These are phyloP conservation scores for Ceratonia siliqua DNA, from an alignment of 306 rosid genomes.

Conservation along the genomic window DNA sequence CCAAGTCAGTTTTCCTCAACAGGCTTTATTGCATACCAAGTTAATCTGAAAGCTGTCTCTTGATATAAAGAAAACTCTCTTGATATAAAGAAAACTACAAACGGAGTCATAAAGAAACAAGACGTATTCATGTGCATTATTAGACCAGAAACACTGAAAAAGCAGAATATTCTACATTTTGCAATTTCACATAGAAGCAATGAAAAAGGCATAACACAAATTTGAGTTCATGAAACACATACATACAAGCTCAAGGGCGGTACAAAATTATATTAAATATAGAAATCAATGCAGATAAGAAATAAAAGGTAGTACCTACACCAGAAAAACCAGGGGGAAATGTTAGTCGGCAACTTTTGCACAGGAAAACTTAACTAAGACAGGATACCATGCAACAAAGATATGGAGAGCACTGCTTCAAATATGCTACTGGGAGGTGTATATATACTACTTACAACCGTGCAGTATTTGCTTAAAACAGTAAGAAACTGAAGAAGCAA, in stretches of 20 bases:
- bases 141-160: slow-evolving; percentile 22
- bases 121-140: not conserved
- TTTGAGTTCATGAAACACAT: slow-evolving; percentile 28
- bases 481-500: slow-evolving; percentile 32
- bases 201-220: slow-evolving; percentile 23
- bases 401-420: slow-evolving; percentile 34
- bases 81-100: slow-evolving; percentile 26
- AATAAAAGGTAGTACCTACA: not conserved
- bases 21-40: not conserved
- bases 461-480: slow-evolving; percentile 14
- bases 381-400: slow-evolving; percentile 23
- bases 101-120: slow-evolving; percentile 9
- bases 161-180: slow-evolving; percentile 1
- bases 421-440: slow-evolving; percentile 18
- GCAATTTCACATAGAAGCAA: slow-evolving; percentile 24
- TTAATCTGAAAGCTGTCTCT: slow-evolving; percentile 32
- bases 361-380: slow-evolving; percentile 32
- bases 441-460: slow-evolving; percentile 1
- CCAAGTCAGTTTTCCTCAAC: slow-evolving; percentile 38
- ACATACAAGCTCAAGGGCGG: slow-evolving; percentile 14
- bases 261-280: not conserved
- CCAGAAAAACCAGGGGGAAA: slow-evolving; percentile 7
- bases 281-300: not conserved
- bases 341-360: slow-evolving; percentile 23
- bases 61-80: slow-evolving; percentile 29